phyloP scores from a whole-genome alignment of 768 basidiomycete species.

The Tubosaeta sp. region DNA sequence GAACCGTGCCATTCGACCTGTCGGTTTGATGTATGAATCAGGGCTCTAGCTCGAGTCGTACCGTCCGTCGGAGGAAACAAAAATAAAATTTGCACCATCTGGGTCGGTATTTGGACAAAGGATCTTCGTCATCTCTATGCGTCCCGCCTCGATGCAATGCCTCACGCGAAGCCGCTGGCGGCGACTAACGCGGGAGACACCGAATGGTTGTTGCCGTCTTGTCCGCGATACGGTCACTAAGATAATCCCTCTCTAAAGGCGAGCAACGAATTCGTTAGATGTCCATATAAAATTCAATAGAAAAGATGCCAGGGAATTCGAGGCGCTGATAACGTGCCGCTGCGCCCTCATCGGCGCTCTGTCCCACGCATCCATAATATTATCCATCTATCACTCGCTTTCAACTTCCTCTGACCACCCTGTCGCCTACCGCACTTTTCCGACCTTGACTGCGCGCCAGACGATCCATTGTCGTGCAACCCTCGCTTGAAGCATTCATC shows the following conservation, averaged over 20 bases:
- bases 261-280: neutral
- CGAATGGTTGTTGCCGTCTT: neutral
- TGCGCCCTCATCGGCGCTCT: conserved; percentile 1
- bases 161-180: neutral
- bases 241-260: neutral
- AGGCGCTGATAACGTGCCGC: neutral
- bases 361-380: neutral
- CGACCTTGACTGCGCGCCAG: neutral
- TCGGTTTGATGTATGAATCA: neutral
- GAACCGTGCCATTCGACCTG: neutral
- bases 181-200: neutral
- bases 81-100: neutral
- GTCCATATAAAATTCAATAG: neutral
- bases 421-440: neutral
- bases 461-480: neutral
- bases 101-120: neutral
- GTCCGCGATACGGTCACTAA: conserved; percentile 1
- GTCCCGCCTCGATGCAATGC: conserved; percentile 2
- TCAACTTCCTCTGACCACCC: neutral
- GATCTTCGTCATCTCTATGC: neutral
- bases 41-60: neutral
- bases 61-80: neutral
- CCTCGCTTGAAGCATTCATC: neutral
- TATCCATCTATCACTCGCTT: neutral
- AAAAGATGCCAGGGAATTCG: neutral